Evolutionary conservation across 148 eudicot species (phyloP).

Genomic region (Pouteria glomerata): DNA sequence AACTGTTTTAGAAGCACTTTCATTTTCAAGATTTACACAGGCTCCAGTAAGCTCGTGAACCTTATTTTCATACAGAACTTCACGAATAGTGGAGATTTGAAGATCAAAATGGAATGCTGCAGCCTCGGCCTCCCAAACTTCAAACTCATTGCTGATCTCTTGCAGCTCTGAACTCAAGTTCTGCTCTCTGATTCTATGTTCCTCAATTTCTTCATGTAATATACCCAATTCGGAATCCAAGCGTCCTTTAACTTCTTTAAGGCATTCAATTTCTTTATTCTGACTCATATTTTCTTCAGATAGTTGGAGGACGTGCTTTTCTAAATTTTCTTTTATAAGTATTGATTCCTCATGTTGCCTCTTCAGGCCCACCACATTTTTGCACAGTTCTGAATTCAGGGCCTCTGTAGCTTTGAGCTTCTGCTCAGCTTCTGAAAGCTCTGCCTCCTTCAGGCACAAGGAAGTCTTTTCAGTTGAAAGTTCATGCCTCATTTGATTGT

Average conservation of each 20-base stretch:
- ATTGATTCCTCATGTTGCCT: slow-evolving; percentile 30
- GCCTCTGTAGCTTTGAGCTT: slow-evolving; percentile 37
- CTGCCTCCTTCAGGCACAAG: slow-evolving; percentile 33
- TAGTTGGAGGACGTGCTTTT: slow-evolving; percentile 34
- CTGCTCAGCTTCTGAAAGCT: slow-evolving; percentile 36
- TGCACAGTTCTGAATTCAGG: slow-evolving; percentile 36
- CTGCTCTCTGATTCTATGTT: slow-evolving; percentile 51
- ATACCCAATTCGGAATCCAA: slow-evolving; percentile 48
- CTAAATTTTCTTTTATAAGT: slow-evolving; percentile 27
- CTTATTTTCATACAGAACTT: slow-evolving; percentile 59
- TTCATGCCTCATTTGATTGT: slow-evolving; percentile 35
- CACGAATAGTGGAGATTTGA: slow-evolving; percentile 68
- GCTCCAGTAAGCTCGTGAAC: slow-evolving; percentile 60
- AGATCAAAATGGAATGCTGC: slow-evolving; percentile 80
- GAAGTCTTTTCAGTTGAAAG: slow-evolving; percentile 26
- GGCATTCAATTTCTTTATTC: slow-evolving; percentile 41
- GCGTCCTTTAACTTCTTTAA: slow-evolving; percentile 43
- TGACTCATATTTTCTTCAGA: slow-evolving; percentile 33
- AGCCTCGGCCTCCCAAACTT: slow-evolving; percentile 90
- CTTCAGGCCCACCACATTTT: slow-evolving; percentile 38
- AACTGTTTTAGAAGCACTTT: slow-evolving; percentile 36
- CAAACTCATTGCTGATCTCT: slow-evolving; percentile 62
- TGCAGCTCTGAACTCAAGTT: slow-evolving; percentile 57
- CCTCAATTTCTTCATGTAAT: slow-evolving; percentile 61
- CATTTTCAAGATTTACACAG: slow-evolving; percentile 59